Conservation (phyloP, 192 early-diverging fungal genomes). For the Dissophora ornata region DNA sequence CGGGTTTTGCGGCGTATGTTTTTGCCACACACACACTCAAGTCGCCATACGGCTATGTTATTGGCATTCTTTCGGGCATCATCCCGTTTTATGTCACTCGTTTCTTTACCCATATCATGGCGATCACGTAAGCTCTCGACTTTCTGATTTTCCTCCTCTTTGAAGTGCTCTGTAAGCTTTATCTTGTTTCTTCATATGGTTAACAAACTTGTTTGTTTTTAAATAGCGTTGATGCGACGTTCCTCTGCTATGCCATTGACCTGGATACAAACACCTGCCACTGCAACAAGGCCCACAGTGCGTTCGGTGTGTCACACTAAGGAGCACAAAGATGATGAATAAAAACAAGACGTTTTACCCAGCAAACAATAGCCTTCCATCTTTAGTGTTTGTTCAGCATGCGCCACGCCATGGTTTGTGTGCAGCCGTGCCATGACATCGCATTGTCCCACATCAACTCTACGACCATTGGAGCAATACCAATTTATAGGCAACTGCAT, state of each 20-base stretch:
- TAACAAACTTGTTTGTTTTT: too few species aligned
- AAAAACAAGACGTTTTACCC: not conserved
- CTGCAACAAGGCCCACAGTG: conserved; percentile 62
- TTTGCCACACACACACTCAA: conserved; percentile 66
- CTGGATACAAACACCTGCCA: conserved; percentile 71
- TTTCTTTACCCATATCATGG: conserved; percentile 76
- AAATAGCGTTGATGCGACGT: conserved; percentile 78
- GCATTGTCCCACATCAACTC: too few species aligned
- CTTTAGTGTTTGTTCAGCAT: too few species aligned
- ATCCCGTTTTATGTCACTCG: conserved; percentile 75
- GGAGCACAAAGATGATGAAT: not conserved
- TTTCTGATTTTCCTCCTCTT: not conserved
- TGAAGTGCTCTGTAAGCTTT: too few species aligned
- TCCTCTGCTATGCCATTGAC: conserved; percentile 85
- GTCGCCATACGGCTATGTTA: conserved; percentile 73
- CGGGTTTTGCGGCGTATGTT: conserved; percentile 69
- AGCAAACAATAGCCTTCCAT: not conserved
- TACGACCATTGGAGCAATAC: too few species aligned
- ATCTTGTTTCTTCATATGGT: too few species aligned
- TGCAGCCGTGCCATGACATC: too few species aligned
- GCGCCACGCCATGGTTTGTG: too few species aligned
- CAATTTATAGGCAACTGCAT: too few species aligned
- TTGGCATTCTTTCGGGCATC: conserved; percentile 67
- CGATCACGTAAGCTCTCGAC: conserved; percentile 72
- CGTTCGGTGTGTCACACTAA: conserved; percentile 49